Evolutionary conservation across 306 rosid species (phyloP).

Genomic region (Cyclanthera cordifolia): DNA sequence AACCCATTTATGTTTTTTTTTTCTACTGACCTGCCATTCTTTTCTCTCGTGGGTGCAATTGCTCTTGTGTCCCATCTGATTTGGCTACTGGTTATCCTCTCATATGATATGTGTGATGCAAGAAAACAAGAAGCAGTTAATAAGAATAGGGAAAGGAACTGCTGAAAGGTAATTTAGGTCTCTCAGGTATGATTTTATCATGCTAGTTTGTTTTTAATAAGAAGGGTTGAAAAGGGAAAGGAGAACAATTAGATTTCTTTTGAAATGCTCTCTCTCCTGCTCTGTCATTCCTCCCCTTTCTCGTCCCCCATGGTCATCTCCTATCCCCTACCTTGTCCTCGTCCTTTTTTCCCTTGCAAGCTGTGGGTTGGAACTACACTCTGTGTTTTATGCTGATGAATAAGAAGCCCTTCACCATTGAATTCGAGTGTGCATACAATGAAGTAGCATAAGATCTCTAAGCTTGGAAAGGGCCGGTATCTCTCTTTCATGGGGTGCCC

Average conservation of each 20-base stretch:
- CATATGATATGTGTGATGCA: neutral
- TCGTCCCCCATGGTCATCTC: neutral
- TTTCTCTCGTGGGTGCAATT: neutral
- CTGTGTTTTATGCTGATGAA: neutral
- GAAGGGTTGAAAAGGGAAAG: neutral
- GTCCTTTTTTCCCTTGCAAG: neutral
- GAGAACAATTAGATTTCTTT: neutral
- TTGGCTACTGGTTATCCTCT: neutral
- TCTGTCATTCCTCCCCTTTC: neutral
- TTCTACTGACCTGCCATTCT: neutral
- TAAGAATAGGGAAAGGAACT: neutral
- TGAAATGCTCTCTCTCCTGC: neutral
- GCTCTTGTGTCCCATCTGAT: neutral
- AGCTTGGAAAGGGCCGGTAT: neutral
- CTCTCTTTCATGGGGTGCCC: neutral
- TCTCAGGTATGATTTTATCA: neutral
- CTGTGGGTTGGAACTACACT: neutral
- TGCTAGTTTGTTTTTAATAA: neutral
- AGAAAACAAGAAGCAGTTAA: neutral
- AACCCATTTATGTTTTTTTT: neutral
- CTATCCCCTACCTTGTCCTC: neutral
- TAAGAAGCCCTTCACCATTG: neutral
- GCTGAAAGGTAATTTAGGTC: neutral
- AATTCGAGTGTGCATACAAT: neutral
- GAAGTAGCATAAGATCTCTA: neutral